Evolutionary conservation across 2,329 filamentous ascomycete genomes (phyloP).

Genomic region (Bisporella sp.): DNA sequence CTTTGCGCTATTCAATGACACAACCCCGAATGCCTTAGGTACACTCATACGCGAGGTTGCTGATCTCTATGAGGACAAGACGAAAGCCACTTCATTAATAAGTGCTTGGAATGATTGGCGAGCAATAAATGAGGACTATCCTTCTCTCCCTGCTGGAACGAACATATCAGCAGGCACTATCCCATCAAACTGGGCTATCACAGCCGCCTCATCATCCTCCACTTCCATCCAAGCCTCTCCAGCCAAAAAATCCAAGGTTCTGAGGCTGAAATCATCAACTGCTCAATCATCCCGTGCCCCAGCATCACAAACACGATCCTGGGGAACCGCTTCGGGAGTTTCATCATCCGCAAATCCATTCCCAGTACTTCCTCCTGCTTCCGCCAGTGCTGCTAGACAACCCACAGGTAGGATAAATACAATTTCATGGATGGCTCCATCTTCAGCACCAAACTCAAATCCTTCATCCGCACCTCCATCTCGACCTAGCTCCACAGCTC

Average conservation of each 20-base stretch:
- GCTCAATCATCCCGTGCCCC: slow-evolving; percentile 58
- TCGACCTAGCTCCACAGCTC: slow-evolving; percentile 9
- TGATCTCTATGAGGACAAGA: slow-evolving; percentile 81
- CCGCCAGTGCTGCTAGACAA: slow-evolving; percentile 10
- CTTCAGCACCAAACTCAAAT: slow-evolving; percentile 30
- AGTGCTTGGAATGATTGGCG: slow-evolving; percentile 94
- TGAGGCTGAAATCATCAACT: slow-evolving; percentile 64
- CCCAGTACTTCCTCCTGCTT: slow-evolving; percentile 33
- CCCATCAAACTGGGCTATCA: slow-evolving; percentile 26
- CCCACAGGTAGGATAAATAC: slow-evolving; percentile 23
- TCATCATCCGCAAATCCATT: slow-evolving; percentile 30
- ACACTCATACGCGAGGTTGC: slow-evolving; percentile 87
- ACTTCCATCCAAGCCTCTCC: slow-evolving; percentile 28
- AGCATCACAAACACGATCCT: slow-evolving; percentile 48
- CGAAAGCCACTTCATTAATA: slow-evolving; percentile 65
- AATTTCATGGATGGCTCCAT: slow-evolving; percentile 27
- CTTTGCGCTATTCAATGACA: slow-evolving; percentile 76
- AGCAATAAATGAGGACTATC: slow-evolving; percentile 93
- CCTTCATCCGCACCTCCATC: slow-evolving; percentile 20
- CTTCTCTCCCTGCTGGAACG: slow-evolving; percentile 66
- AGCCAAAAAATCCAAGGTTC: slow-evolving; percentile 44
- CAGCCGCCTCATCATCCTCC: slow-evolving; percentile 10
- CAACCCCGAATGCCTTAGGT: slow-evolving; percentile 71
- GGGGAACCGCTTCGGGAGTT: slow-evolving; percentile 35
- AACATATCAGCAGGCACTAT: slow-evolving; percentile 43